Evolutionary conservation across 306 rosid genomes (phyloP), one percentile per base, ranked within the genome.

Genomic region (Citrullus colocynthis): DNA sequence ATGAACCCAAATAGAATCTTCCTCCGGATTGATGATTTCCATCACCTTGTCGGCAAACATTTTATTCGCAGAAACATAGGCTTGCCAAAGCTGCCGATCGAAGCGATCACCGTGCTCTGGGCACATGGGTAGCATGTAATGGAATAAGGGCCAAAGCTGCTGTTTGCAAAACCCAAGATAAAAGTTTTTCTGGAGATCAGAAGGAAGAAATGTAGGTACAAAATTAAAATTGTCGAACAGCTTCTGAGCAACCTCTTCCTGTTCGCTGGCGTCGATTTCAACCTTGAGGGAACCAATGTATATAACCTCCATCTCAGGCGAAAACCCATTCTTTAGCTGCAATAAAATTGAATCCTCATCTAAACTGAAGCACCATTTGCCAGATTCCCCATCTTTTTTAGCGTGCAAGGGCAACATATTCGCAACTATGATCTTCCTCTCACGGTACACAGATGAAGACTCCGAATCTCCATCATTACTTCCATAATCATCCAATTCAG

Each of bases 61-160:
- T 54, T 78, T 78, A 28, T 78, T 78, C 15, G 81, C 81, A 78
- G 81, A 78, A 48, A 78, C 81, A 78, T 78, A 78, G 15, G 81
- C 81, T 65, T 51, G 81, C 81, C 81, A 78, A 20, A 67, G 70
- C 65, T 20, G 39, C 32, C 81, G 81, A 61, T 78, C 76, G 3
- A 78, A 78, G 64, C 81, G 81, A 51, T 78, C 81, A 7, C 81
- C 81, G 3, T 78, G 81, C 30, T 78, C 81, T 58, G 81, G 76
- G 70, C 81, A 78, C 81, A 78, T 78, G 41, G 81, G 81, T 78
- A 78, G 54, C 81, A 78, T 78, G 66, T 78, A 78, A 66, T 78
- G 81, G 76, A 78, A 78, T 78, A 78, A 65, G n/a, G 81, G 81
- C 81, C 81, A 78, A 24, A 78, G 24, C 55, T 49, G 81, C 64